phyloP scores from a whole-genome alignment of 306 rosid species.

The Quercus robur region DNA sequence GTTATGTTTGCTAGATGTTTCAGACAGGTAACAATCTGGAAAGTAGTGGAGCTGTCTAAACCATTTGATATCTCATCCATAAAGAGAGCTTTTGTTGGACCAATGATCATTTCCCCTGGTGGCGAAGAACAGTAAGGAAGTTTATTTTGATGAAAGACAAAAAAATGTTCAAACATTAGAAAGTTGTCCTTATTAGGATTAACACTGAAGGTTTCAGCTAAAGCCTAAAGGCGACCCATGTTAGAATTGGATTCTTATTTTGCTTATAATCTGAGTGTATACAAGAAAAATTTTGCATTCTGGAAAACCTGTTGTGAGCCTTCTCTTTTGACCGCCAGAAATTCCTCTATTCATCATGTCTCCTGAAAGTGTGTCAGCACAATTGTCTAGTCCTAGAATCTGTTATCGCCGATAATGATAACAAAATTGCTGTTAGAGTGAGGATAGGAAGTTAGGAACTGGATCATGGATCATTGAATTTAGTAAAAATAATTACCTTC shows the following conservation, averaged over 20 bases:
- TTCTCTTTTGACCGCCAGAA: slow-evolving; percentile 62
- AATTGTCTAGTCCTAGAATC: slow-evolving; percentile 58
- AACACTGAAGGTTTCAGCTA: background rate
- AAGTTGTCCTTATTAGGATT: background rate
- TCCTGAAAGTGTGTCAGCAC: slow-evolving; percentile 55
- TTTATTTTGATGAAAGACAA: background rate
- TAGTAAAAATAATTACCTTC: slow-evolving; percentile 34
- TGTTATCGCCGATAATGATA: background rate
- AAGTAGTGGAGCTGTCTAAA: slow-evolving; percentile 68
- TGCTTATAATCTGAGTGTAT: no score
- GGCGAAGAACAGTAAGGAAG: background rate
- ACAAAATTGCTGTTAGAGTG: background rate
- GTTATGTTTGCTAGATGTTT: slow-evolving; percentile 53
- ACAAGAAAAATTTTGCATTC: background rate
- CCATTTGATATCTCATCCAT: slow-evolving; percentile 83
- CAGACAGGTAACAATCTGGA: slow-evolving; percentile 50
- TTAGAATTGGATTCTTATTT: no score
- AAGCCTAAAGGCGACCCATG: no score
- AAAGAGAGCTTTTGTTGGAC: slow-evolving; percentile 52
- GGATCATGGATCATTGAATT: background rate
- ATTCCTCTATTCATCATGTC: slow-evolving; percentile 53
- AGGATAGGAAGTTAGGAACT: background rate
- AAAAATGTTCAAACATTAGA: background rate
- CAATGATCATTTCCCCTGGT: slow-evolving; percentile 58
- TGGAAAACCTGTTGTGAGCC: slow-evolving; percentile 56